phyloP scores from a whole-genome alignment of 768 basidiomycete species.

The Trichaptum fuscoviolaceum region DNA sequence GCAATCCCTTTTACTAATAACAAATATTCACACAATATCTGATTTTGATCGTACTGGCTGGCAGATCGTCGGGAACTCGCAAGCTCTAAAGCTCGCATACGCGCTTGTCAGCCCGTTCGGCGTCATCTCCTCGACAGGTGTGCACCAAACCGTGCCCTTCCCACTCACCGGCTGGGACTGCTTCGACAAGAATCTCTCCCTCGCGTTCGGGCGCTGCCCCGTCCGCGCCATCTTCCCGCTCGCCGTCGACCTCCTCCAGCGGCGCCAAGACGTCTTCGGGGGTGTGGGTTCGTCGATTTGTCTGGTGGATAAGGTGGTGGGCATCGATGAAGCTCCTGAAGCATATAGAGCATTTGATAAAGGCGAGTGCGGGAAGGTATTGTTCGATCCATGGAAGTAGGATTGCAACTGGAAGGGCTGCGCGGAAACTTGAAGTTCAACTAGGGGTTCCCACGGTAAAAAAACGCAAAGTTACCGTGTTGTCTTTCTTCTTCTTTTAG shows the following conservation, averaged over 20 bases:
- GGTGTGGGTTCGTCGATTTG: conserved; percentile 55
- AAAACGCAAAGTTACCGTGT: too few species aligned
- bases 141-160: conserved; percentile 49
- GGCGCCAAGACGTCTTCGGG: conserved; percentile 71
- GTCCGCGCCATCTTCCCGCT: conserved; percentile 72
- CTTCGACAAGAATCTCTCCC: conserved; percentile 74
- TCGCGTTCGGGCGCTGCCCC: conserved; percentile 79
- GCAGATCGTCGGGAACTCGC: conserved; percentile 68
- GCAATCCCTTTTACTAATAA: too few species aligned
- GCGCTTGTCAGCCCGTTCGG: conserved; percentile 73
- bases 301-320: conserved; percentile 62
- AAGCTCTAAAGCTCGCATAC: conserved; percentile 59
- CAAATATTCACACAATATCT: too few species aligned
- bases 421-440: too few species aligned
- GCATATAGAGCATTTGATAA: conserved; percentile 66
- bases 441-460: too few species aligned
- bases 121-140: conserved; percentile 68
- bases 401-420: neutral
- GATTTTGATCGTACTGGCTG: too few species aligned
- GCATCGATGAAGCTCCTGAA: conserved; percentile 50
- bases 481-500: too few species aligned
- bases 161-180: conserved; percentile 47
- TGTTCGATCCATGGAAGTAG: conserved; percentile 69
- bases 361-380: conserved; percentile 66
- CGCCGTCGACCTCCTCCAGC: conserved; percentile 63